These are phyloP conservation scores for Kingdonia uniflora DNA, from an alignment of 164 flowering plant genomes.

Conservation along the genomic window DNA sequence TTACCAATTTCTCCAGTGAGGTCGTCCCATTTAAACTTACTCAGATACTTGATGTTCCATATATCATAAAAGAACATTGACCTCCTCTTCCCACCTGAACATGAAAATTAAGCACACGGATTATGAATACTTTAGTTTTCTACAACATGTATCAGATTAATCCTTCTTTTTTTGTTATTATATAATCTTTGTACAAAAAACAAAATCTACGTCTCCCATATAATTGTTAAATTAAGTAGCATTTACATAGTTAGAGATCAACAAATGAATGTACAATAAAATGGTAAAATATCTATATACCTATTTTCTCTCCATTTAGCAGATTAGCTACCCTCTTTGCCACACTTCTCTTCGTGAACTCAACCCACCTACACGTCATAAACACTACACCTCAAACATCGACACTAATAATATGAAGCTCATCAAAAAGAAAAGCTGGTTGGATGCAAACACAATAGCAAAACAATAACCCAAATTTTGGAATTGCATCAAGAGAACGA, in stretches of 20 bases:
- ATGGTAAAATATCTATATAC: conserved; percentile 25
- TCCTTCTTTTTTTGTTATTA: too few relatives aligned
- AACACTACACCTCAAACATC: too few relatives aligned
- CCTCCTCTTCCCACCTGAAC: conserved; percentile 80
- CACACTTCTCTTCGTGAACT: conserved; percentile 58
- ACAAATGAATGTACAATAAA: not conserved
- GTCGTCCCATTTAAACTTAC: conserved; percentile 96
- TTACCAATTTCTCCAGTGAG: conserved; percentile 86
- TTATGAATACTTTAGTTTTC: too few relatives aligned
- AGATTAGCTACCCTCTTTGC: conserved; percentile 71
- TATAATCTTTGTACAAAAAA: not conserved
- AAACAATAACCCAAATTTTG: not conserved
- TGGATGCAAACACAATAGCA: not conserved
- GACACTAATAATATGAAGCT: conserved; percentile 1
- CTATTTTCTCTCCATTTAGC: conserved; percentile 86
- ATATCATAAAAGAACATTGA: conserved; percentile 72
- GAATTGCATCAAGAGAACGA: not conserved
- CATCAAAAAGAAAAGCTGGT: conserved; percentile 1
- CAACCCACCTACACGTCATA: conserved; percentile 85
- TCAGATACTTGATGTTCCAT: conserved; percentile 91
- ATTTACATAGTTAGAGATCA: not conserved
- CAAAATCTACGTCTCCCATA: too few relatives aligned
- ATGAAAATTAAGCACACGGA: conserved; percentile 3
- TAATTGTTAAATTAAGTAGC: not conserved
- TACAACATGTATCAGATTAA: too few relatives aligned